Evolutionary conservation across 1,284 basidiomycete species (phyloP).

Genomic region (Cryptococcus sp.): DNA sequence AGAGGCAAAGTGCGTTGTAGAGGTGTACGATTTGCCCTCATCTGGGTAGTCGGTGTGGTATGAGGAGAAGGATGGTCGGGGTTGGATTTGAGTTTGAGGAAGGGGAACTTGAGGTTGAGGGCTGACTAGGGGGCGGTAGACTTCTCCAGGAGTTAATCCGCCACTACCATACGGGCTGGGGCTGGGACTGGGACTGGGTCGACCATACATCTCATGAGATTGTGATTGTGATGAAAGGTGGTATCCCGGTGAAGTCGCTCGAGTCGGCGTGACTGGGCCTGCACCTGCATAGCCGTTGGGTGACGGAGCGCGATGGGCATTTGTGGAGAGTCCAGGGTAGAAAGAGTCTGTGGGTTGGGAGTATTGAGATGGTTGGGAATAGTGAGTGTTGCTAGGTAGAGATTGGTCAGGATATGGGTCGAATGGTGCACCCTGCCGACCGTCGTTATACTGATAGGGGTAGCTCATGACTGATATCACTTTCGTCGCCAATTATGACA

Average conservation of each 20-base stretch:
- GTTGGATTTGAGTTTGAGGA: constrained; percentile 12
- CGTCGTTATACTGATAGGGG: constrained; percentile 8
- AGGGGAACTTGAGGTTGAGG: constrained; percentile 10
- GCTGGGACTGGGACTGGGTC: constrained; percentile 14
- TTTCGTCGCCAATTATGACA: no score
- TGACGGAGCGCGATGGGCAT: constrained; percentile 19
- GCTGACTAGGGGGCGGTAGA: constrained; percentile 3
- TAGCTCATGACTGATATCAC: constrained; percentile 11
- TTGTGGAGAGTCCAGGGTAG: constrained; percentile 18
- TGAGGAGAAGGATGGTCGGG: constrained; percentile 30
- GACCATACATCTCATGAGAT: constrained; percentile 17
- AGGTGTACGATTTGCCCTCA: constrained; percentile 42
- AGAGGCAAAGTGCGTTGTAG: constrained; percentile 32
- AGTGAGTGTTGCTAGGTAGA: neutral
- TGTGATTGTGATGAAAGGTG: constrained; percentile 9
- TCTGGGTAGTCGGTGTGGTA: constrained; percentile 31
- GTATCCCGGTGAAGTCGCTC: constrained; percentile 6
- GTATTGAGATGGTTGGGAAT: constrained; percentile 12
- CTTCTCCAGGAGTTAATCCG: constrained; percentile 9
- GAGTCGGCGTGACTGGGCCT: neutral
- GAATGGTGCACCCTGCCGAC: constrained; percentile 1
- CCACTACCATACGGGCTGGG: constrained; percentile 9
- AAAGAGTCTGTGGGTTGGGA: constrained; percentile 21
- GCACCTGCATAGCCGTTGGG: constrained; percentile 3
- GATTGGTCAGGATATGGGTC: no score